Percentiles rank a stretch among this genome's conserved stretches.
phyloP scores from a whole-genome alignment of 73 alveolate species.

The Vitrella brassicaformis region DNA sequence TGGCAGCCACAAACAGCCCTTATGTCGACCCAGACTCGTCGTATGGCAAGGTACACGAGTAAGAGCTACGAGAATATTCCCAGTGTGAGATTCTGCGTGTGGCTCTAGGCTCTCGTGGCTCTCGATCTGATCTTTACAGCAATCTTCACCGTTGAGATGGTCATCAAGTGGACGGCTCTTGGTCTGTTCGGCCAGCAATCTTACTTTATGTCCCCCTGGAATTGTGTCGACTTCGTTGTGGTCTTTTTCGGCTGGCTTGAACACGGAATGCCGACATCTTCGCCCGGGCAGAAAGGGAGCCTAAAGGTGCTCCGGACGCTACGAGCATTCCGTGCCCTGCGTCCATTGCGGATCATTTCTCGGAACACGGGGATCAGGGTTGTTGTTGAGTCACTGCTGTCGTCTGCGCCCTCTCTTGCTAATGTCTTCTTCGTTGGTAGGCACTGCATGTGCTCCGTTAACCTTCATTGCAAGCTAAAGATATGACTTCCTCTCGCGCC shows the following conservation, averaged over 20 bases:
- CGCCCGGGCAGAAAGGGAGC: neutral
- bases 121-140: too few species aligned
- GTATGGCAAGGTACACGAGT: too few species aligned
- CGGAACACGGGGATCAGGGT: conserved; percentile 22
- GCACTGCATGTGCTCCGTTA: too few species aligned
- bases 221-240: conserved; percentile 3
- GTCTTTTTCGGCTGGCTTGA: neutral
- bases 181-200: conserved; percentile 2
- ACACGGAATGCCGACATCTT: neutral
- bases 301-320: neutral
- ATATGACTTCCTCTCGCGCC: too few species aligned
- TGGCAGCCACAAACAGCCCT: too few species aligned
- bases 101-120: too few species aligned
- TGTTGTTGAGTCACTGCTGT: conserved; percentile 17
- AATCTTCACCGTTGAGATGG: neutral
- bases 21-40: too few species aligned
- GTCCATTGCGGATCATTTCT: conserved; percentile 5
- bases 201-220: neutral
- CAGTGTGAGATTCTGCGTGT: too few species aligned
- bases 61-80: too few species aligned
- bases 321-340: neutral
- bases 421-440: conserved; percentile 21
- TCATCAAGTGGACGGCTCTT: neutral
- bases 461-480: too few species aligned
- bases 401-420: conserved; percentile 21